Base-by-base conservation (phyloP, 1,284 basidiomycete species). In the Kwoniella shivajii region DNA sequence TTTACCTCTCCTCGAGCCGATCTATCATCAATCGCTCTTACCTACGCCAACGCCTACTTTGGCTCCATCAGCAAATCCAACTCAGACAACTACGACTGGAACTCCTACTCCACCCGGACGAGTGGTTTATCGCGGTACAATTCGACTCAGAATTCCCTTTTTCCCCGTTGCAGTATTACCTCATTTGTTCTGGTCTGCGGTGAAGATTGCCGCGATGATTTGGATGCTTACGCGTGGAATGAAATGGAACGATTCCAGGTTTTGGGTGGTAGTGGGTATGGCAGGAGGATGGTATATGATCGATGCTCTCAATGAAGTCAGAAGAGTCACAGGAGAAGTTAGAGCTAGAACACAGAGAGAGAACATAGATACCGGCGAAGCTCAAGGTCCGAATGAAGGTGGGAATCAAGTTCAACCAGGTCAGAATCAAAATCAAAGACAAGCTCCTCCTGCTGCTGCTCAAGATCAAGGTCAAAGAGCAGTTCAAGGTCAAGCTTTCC, bases 211-310 rank as follows among this genome's bases (percentile, higher is more conserved):
- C 11, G 62, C 63, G 13, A 64, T 74, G 50, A 36, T 74, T 2
- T 75, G 66, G 67, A 75, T 77, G 75, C 54, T 77, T 37, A 70
- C 67, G 18, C 48, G 69, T 10, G 60, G 59, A 16, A 69, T 77
- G 68, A 37, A 49, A 4, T 71, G 69, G 70, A 37, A 45, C 1
- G 75, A 77, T 56, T 24, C 26, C 11, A 53, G 63, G 11, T 57
- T 74, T n/a, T 73, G 69, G 72, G 55, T 73, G 39, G 62, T 77
- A 11, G 59, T 58, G 6, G 66, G 59, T 2, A 60, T 63, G 0
- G 68, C 64, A 2, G 27, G 52, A 1, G 67, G 63, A 0, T 76
- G 69, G 68, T 75, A 69, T 71, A 9, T 61, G 4, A 63, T 60
- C 10, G 72, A 75, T 57, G 68, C 56, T 14, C 54, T 57, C 20